Conservation (phyloP, 1,139 yeast genomes). For the Keqinozyma sinolaborantium region DNA sequence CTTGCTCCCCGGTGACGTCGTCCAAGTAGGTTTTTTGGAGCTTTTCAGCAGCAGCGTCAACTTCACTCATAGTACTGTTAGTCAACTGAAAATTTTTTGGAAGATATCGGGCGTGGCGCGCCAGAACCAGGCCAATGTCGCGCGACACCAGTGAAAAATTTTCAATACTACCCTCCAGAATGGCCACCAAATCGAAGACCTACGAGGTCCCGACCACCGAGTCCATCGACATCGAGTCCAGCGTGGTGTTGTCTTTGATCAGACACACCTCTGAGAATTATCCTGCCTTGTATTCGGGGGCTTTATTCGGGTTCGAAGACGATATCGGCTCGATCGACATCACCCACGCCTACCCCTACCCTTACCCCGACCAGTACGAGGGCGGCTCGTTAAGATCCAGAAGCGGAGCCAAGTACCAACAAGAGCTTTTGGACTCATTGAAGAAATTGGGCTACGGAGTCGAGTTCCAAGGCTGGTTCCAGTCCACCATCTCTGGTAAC, state of each 20-base stretch:
- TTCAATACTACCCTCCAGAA: not conserved
- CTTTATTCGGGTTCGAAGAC: conserved; percentile 73
- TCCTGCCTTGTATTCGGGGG: conserved; percentile 71
- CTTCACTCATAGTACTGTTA: conserved; percentile 45
- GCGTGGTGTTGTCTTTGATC: conserved; percentile 66
- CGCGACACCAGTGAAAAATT: not conserved
- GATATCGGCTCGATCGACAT: conserved; percentile 47
- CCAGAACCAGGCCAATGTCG: no score
- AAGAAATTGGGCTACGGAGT: conserved; percentile 61
- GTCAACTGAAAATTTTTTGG: not conserved
- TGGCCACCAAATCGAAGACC: conserved; percentile 12
- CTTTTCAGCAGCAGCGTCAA: conserved; percentile 67
- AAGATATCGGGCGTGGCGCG: no score
- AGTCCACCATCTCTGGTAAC: conserved; percentile 66
- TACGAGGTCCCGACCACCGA: conserved; percentile 42
- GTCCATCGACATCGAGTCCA: conserved; percentile 48
- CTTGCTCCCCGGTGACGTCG: conserved; percentile 94
- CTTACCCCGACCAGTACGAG: conserved; percentile 51
- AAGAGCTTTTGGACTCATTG: conserved; percentile 62
- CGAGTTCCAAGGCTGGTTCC: conserved; percentile 82
- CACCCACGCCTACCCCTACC: conserved; percentile 67
- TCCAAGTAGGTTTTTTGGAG: conserved; percentile 87
- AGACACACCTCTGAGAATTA: conserved; percentile 70
- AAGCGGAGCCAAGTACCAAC: conserved; percentile 66
- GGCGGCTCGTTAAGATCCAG: conserved; percentile 55